Evolutionary conservation across 805 yeast species (phyloP), one percentile per base, ranked within the genome.

Genomic region (Maudiozyma barnettii): DNA sequence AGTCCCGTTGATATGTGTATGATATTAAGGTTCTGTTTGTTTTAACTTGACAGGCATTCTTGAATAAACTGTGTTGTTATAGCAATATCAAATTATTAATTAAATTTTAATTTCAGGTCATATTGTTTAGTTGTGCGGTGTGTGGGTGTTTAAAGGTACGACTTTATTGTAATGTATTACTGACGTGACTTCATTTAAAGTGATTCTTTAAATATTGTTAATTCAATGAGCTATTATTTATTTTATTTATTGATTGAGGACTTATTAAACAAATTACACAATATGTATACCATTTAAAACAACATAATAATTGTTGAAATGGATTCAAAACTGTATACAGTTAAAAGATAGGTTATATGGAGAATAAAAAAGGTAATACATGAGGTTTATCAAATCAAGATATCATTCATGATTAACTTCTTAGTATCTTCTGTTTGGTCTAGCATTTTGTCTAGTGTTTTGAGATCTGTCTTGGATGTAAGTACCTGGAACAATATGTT

Each of bases 401-500:
- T n/a, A 20, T 8, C 38, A 38, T 19, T 10, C 14, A 18, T 19
- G 40, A 16, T 21, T 18, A 37, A 13, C n/a, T 18, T 46, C 40
- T 55, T 61, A 54, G 68, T 61, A 61, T 64, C 72, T 69, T 68
- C 79, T 75, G 70, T 78, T 76, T 70, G 77, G 78, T 70, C 78
- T 74, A 71, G 77, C 73, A 67, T 75, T 73, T 73, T 93, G 89
- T 71, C 78, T 74, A 71, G 77, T 72, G 68, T 75, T 73, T 73
- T 93, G 89, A 71, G 91, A 85, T 71, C 91, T 82, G 69, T 83
- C 87, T 80, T 84, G 89, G 79, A 90, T 86, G 82, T 91, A 86
- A 73, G 99, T 93, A 75, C 85, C 82, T 72, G 99, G 99, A 75
- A 89, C 91, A 74, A 93, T 84, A 77, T 89, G 95, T 76, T 86